Evolutionary conservation across 2,329 filamentous ascomycete species (phyloP).

Genomic region (Colletotrichum scovillei): DNA sequence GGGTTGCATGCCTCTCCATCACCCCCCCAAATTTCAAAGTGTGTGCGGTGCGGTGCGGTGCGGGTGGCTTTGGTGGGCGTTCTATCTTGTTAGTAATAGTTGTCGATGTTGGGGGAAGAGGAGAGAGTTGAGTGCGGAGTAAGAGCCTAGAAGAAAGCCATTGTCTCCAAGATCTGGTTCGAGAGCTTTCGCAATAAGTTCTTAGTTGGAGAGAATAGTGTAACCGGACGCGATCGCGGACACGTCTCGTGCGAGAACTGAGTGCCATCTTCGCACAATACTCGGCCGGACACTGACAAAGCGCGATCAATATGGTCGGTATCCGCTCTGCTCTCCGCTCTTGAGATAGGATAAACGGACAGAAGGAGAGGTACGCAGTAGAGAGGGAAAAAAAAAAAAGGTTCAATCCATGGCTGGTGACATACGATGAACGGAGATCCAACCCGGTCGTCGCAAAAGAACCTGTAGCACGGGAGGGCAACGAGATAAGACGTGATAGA

Average conservation of each 20-base stretch:
- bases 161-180: neutral
- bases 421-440: slow-evolving; percentile 22
- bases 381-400: neutral
- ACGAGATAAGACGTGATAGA: slow-evolving; percentile 37
- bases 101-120: slow-evolving; percentile 26
- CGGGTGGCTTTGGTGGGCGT: neutral
- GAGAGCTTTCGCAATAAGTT: neutral
- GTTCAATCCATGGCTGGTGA: slow-evolving; percentile 19
- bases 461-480: slow-evolving; percentile 32
- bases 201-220: neutral
- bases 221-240: neutral
- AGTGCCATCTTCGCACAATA: neutral
- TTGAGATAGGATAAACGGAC: neutral
- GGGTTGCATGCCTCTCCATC: slow-evolving; percentile 21
- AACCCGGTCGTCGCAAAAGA: slow-evolving; percentile 7
- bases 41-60: neutral
- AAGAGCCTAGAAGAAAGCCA: neutral
- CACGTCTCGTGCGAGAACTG: neutral
- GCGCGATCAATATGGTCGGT: neutral
- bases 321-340: slow-evolving; percentile 6
- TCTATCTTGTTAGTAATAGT: neutral
- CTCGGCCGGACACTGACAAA: neutral
- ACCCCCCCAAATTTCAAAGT: neutral
- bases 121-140: slow-evolving; percentile 20
- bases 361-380: neutral